Conservation (phyloP, 345 rosid genomes). For the Aquilaria malaccensis region DNA sequence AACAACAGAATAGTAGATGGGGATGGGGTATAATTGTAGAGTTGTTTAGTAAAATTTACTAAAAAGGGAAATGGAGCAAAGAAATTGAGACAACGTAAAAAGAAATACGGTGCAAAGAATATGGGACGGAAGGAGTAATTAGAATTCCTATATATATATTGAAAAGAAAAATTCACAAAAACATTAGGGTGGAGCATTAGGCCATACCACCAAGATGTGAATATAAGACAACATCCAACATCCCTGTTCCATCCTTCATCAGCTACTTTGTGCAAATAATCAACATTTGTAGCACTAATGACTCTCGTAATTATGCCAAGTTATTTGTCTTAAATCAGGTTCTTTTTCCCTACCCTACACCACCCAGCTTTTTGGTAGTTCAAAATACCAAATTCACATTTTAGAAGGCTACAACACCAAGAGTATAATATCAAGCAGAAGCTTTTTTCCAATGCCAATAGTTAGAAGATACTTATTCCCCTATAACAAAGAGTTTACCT, state of each 20-base stretch:
- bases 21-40: no score
- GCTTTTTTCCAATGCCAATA: background rate
- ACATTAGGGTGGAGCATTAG: no score
- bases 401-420: slow-evolving; percentile 35
- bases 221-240: slow-evolving; percentile 36
- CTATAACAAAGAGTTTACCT: slow-evolving; percentile 23
- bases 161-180: background rate
- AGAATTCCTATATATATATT: background rate
- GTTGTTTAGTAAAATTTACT: no score
- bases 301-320: slow-evolving; percentile 45
- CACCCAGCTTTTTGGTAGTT: slow-evolving; percentile 74
- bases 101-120: no score
- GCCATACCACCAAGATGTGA: slow-evolving; percentile 55
- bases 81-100: no score
- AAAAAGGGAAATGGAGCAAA: no score
- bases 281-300: slow-evolving; percentile 47
- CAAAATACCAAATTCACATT: slow-evolving; percentile 62
- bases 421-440: slow-evolving; percentile 1
- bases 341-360: slow-evolving; percentile 50
- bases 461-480: background rate
- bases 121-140: no score
- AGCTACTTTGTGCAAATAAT: slow-evolving; percentile 47
- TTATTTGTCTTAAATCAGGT: slow-evolving; percentile 52
- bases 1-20: no score
- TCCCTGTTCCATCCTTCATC: slow-evolving; percentile 49